A percentile compares a stretch with the other conserved stretches of the same genome.
Evolutionary conservation across 306 rosid species (phyloP).

Genomic region (Vigna reflexopilosa): DNA sequence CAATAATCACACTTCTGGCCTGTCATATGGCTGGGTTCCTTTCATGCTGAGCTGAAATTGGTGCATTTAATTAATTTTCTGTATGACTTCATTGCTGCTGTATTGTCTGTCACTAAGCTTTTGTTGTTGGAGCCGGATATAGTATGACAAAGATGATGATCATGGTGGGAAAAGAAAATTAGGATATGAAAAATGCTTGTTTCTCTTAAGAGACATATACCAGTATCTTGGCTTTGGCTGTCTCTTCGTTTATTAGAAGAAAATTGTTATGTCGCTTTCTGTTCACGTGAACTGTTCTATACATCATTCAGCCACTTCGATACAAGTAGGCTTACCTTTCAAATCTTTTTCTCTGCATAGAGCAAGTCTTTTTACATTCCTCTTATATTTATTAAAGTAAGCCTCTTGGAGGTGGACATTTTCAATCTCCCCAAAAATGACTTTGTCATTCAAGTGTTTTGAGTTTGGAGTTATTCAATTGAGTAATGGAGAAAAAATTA

Average conservation of each 20-base stretch:
- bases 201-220: constrained; percentile 14
- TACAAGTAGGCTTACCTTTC: not conserved
- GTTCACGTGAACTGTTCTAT: constrained; percentile 24
- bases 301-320: not conserved
- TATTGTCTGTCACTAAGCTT: not conserved
- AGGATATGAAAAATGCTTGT: constrained; percentile 14
- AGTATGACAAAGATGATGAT: not conserved
- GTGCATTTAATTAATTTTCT: not conserved
- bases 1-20: not conserved
- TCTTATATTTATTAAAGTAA: not conserved
- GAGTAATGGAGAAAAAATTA: not conserved
- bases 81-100: constrained; percentile 4
- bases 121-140: not conserved
- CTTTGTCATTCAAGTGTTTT: not conserved
- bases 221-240: constrained; percentile 2
- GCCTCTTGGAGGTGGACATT: not conserved
- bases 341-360: constrained; percentile 15
- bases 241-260: not conserved
- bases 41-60: constrained; percentile 15
- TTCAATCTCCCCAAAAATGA: not conserved
- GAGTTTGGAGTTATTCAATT: not conserved
- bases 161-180: constrained; percentile 14
- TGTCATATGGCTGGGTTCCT: constrained; percentile 7
- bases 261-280: constrained; percentile 24
- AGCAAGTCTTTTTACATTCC: not conserved